A percentile compares a stretch with the other conserved stretches of the same genome.
These are phyloP conservation scores for Scorias spongiosa DNA, from an alignment of 2,329 filamentous ascomycete species.

Conservation along the genomic window DNA sequence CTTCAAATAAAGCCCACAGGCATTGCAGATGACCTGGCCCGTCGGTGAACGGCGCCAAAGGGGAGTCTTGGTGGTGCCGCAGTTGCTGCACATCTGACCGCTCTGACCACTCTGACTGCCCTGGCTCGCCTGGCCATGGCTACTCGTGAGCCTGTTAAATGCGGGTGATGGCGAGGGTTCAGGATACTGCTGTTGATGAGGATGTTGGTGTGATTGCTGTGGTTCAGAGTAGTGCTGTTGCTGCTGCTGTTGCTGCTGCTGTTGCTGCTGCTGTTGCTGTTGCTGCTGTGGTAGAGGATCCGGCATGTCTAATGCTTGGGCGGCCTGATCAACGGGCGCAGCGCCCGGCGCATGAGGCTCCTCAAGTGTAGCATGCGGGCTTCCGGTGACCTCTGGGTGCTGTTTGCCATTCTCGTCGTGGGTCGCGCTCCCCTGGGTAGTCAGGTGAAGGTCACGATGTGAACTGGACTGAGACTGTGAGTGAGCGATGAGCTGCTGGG, in stretches of 20 bases:
- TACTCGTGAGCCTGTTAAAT: slow-evolving; percentile 1
- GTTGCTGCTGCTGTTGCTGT: neutral
- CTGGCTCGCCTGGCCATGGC: slow-evolving; percentile 1
- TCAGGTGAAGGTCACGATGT: slow-evolving; percentile 5
- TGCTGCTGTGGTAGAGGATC: slow-evolving; percentile 3
- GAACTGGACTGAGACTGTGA: slow-evolving; percentile 20
- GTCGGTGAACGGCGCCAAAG: slow-evolving; percentile 88
- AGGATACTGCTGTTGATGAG: slow-evolving; percentile 3
- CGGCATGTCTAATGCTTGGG: neutral
- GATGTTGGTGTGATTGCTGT: slow-evolving; percentile 2
- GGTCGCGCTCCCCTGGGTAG: slow-evolving; percentile 2
- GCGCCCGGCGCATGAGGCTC: neutral
- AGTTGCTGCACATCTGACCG: slow-evolving; percentile 51
- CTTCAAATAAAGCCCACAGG: slow-evolving; percentile 88
- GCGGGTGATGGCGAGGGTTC: slow-evolving; percentile 4
- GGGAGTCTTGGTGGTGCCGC: slow-evolving; percentile 82
- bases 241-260: slow-evolving; percentile 3
- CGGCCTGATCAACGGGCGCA: neutral
- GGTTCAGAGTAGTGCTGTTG: neutral
- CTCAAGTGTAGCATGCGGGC: neutral
- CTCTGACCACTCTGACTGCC: slow-evolving; percentile 5
- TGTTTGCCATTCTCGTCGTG: slow-evolving; percentile 2
- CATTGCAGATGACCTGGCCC: slow-evolving; percentile 93
- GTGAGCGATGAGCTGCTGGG: slow-evolving; percentile 33
- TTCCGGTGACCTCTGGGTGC: neutral